Evolutionary conservation across 164 flowering plant genomes (phyloP), one percentile per base, ranked within the genome.

Genomic region (Amborella trichopoda): DNA sequence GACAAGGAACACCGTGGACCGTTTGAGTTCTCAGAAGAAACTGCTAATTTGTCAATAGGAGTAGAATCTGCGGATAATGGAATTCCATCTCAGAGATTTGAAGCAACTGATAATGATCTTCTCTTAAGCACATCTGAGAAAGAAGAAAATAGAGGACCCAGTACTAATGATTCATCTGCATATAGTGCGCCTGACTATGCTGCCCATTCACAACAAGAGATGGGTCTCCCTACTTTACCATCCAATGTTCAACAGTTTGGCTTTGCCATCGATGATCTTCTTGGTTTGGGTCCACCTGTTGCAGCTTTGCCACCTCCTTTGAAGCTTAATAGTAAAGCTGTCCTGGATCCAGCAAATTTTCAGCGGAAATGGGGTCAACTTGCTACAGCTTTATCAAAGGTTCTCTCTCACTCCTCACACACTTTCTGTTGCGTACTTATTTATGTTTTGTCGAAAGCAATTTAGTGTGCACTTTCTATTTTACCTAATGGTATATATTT

Each of bases 331-430:
- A 52, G 80, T 53, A 83, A 72, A 72, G 81, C 97, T 54, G 72
- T 53, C 52, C 55, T 93, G 28, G 95, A 88, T 66, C 87, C 96
- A 19, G 63, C 64, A 50, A 67, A 79, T 55, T 93, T 88, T 62
- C 96, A 93, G 76, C 83, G 77, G 50, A 93, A 93, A 64, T 93
- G 99, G 99, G 87, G 91, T 44, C 88, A 82, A 47, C 68, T 93
- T 27, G 74, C 87, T 16, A 50, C 76, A 44, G 66, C 89, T 27
- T 28, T 70, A 54, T 70, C 97, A 44, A 75, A 82, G 99, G 99
- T n/a, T n/a, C n/a, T n/a, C n/a, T n/a, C n/a, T n/a, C n/a, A n/a
- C n/a, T n/a, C n/a, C n/a, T n/a, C n/a, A n/a, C n/a, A n/a, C n/a
- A n/a, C n/a, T n/a, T n/a, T n/a, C n/a, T n/a, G n/a, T n/a, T n/a